Evolutionary conservation across 331 rosid species (phyloP), one percentile per base, ranked within the genome.

Genomic region (Stylosanthes scabra): DNA sequence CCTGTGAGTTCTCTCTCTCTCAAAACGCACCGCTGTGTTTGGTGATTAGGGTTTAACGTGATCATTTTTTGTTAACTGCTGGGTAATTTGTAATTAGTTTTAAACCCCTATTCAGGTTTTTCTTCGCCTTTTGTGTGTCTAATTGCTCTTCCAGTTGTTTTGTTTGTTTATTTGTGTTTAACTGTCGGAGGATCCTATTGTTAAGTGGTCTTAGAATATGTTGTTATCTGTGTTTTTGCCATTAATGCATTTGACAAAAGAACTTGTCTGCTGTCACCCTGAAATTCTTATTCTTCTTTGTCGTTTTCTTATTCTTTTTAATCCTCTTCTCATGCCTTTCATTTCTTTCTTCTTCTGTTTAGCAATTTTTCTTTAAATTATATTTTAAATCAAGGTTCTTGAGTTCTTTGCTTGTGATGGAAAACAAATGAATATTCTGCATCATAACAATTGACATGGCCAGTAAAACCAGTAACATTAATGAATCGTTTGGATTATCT

Each of bases 1-100:
- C 88, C 98, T 1, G 99, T 96, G 51, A 87, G 98, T 86, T 49
- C 27, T 51, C 52, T 20, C 25, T 34, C 29, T 20, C 71, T 70
- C 11, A 12, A 40, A 40, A 74, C 52, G 29, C 62, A 15, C 46
- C 11, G 50, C 74, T 63, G 40, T 46, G 5, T 55, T 11, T 72
- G 2, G 14, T 6, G 42, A 52, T 50, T 74, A 70, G 67, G 78
- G 86, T 80, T 81, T 82, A 73, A 28, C 40, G 49, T 14, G 29
- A 25, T 56, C n/a, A 28, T 9, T 51, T 9, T 40, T 20, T 20
- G 44, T 74, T 12, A 55, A 77, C 62, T 49, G 20, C 57, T 50
- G 76, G 58, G 71, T 42, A 44, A 78, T 41, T 41, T 41, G 10
- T 41, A 41, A 41, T 9, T 46, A 11, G 5, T 31, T 31, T 4